Evolutionary conservation across 352 stramenopile species (phyloP), one percentile per base, ranked within the genome.

Genomic region (Sclerospora graminicola): DNA sequence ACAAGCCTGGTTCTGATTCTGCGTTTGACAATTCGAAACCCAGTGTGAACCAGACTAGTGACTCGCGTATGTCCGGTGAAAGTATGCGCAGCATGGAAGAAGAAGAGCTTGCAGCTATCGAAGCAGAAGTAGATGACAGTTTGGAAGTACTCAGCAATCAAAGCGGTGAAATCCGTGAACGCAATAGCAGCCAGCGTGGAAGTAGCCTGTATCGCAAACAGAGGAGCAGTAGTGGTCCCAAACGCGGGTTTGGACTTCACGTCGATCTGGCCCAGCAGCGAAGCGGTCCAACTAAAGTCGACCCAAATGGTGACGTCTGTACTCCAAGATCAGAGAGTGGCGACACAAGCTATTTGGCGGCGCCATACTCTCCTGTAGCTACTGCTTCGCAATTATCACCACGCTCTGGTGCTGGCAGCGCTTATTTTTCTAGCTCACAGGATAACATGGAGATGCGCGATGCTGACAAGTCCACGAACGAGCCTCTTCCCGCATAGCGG

Each of bases 81-180:
- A 83, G 68, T 33, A 50, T 64, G n/a, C 69, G 65, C 24, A 84
- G 63, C 57, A 68, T 84, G 42, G 66, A 77, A 40, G 72, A n/a
- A n/a, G n/a, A 87, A 31, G 70, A 83, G 39, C 45, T 77, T 40
- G 73, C 70, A 41, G 71, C 45, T 19, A 89, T 89, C 37, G 69
- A 84, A 60, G 73, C 73, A 35, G 73, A 86, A 45, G 77, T 89
- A 31, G 77, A 89, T 44, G 77, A 89, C 18, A 76, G 82, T 46
- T 60, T 89, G 30, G 77, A 89, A 32, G 71, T 89, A 14, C 55
- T 84, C 16, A 89, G 77, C 51, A 69, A 63, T n/a, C 70, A 69
- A 48, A 86, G 73, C 34, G 66, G 72, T 19, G 72, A 84, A 34
- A 64, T 69, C 21, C 57, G 57, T 40, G 63, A 76, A 40, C 65